Evolutionary conservation across 2,329 filamentous ascomycete genomes (phyloP).

Genomic region (Stagonosporopsis cucurbitacearum): DNA sequence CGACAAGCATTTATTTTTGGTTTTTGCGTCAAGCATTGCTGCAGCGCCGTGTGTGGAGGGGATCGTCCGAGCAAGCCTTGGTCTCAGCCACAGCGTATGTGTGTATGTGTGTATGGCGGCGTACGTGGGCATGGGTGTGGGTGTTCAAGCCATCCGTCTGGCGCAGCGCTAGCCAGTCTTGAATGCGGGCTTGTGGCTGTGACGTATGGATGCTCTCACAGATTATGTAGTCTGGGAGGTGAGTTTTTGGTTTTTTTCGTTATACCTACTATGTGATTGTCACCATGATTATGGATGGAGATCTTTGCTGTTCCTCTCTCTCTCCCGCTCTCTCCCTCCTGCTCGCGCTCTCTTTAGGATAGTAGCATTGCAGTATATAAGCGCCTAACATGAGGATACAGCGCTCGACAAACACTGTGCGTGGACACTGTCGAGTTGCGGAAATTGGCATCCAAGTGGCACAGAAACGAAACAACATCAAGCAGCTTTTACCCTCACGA

Average conservation of each 20-base stretch:
- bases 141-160: not conserved
- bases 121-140: too few relatives aligned
- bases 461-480: not conserved
- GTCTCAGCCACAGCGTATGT: too few relatives aligned
- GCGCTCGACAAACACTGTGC: too few relatives aligned
- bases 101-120: too few relatives aligned
- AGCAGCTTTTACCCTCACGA: not conserved
- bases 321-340: too few relatives aligned
- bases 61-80: not conserved
- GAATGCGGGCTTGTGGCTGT: not conserved
- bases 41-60: not conserved
- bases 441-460: too few relatives aligned
- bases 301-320: too few relatives aligned
- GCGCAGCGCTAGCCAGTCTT: not conserved
- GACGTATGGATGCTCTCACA: conserved; percentile 3
- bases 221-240: not conserved
- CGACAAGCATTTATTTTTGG: not conserved
- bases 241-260: not conserved
- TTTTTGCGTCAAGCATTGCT: not conserved
- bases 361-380: too few relatives aligned
- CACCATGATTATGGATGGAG: not conserved
- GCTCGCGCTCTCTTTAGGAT: too few relatives aligned
- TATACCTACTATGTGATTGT: not conserved
- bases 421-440: too few relatives aligned
- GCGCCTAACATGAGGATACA: too few relatives aligned